Percentiles rank a stretch among this genome's conserved stretches.
Evolutionary conservation across 2,329 filamentous ascomycete genomes (phyloP).

Genomic region (Venturia asperata): DNA sequence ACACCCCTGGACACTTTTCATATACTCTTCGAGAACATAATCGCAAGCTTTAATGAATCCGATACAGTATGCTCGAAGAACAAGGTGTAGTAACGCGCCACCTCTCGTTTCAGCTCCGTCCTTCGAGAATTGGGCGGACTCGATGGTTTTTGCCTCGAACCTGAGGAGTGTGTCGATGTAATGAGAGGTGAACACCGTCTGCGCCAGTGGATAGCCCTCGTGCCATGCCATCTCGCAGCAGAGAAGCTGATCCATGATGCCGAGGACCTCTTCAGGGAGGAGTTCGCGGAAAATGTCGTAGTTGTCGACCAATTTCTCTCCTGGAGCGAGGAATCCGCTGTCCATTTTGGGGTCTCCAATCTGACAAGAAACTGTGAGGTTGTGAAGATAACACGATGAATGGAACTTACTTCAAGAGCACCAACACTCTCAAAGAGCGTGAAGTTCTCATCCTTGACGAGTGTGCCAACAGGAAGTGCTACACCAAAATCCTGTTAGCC

Average conservation of each 20-base stretch:
- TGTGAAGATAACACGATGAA: not conserved
- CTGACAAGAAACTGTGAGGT: slow-evolving; percentile 41
- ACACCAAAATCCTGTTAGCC: slow-evolving; percentile 18
- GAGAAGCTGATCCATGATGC: slow-evolving; percentile 88
- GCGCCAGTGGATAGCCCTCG: slow-evolving; percentile 87
- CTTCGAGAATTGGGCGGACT: slow-evolving; percentile 56
- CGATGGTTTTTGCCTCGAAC: slow-evolving; percentile 56
- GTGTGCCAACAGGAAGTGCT: slow-evolving; percentile 72
- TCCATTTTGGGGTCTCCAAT: slow-evolving; percentile 99
- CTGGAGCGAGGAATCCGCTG: slow-evolving; percentile 72
- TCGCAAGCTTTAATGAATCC: slow-evolving; percentile 76
- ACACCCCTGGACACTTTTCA: not conserved
- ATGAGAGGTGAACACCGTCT: slow-evolving; percentile 87
- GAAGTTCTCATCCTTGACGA: slow-evolving; percentile 91
- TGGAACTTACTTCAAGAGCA: slow-evolving; percentile 56
- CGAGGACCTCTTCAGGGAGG: slow-evolving; percentile 72
- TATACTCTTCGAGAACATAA: slow-evolving; percentile 66
- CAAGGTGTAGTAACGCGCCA: slow-evolving; percentile 38
- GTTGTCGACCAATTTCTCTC: slow-evolving; percentile 74
- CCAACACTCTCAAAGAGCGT: slow-evolving; percentile 92
- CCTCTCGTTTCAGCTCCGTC: slow-evolving; percentile 25
- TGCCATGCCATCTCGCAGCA: slow-evolving; percentile 97
- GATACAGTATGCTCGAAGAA: slow-evolving; percentile 80
- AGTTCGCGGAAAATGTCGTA: slow-evolving; percentile 66
- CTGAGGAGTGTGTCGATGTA: slow-evolving; percentile 80